phyloP scores from a whole-genome alignment of 768 basidiomycete species.

The Boletus subcaerulescens region DNA sequence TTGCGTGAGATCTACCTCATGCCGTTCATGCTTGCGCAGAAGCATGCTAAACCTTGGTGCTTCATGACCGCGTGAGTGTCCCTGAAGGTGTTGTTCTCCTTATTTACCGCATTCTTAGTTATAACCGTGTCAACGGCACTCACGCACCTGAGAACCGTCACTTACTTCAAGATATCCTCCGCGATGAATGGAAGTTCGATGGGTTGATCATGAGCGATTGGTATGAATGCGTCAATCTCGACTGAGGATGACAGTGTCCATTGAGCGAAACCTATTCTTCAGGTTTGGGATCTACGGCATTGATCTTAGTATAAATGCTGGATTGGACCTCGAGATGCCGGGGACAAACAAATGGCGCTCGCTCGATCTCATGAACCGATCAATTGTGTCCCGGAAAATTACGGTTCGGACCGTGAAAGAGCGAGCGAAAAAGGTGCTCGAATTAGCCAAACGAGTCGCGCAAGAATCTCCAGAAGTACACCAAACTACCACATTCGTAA shows the following conservation, averaged over 20 bases:
- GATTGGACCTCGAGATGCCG: conserved; percentile 79
- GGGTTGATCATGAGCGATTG: conserved; percentile 82
- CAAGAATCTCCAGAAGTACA: conserved; percentile 50
- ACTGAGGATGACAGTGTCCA: neutral
- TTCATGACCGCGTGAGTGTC: conserved; percentile 60
- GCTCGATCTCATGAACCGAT: conserved; percentile 62
- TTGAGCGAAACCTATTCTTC: neutral
- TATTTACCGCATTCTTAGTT: conserved; percentile 37
- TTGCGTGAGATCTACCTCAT: conserved; percentile 59
- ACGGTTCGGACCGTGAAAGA: conserved; percentile 62
- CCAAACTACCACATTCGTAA: neutral
- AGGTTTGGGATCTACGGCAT: conserved; percentile 76
- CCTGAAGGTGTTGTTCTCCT: neutral
- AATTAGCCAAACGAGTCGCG: conserved; percentile 69
- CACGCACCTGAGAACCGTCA: conserved; percentile 65
- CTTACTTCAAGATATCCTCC: conserved; percentile 58
- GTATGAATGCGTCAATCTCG: conserved; percentile 33
- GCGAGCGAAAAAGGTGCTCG: conserved; percentile 62
- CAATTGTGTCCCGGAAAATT: conserved; percentile 60
- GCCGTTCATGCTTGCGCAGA: conserved; percentile 60
- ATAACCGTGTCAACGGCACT: conserved; percentile 72
- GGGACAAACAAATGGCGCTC: conserved; percentile 74
- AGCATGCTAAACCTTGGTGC: conserved; percentile 50
- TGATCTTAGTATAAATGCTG: conserved; percentile 65
- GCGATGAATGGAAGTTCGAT: conserved; percentile 74